These are phyloP conservation scores for Pythium aristosporum DNA, from an alignment of 352 stramenopile genomes.

Conservation along the genomic window DNA sequence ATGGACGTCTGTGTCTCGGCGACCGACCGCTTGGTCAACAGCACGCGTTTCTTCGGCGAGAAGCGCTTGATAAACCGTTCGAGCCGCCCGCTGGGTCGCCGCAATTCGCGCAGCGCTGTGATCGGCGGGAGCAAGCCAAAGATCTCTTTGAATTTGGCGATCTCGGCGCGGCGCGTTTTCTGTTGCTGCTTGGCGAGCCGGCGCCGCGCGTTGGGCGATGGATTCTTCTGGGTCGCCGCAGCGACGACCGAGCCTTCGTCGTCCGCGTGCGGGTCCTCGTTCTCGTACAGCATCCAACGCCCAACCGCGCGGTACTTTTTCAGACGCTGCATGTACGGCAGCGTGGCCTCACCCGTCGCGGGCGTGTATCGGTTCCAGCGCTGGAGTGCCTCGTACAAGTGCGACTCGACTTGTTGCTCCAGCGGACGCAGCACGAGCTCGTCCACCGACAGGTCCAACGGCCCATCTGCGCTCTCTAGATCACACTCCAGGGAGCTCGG, in stretches of 20 bases:
- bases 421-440: constrained; percentile 50
- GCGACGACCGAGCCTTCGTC: constrained; percentile 11
- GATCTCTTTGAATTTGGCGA: constrained; percentile 29
- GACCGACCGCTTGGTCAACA: constrained; percentile 56
- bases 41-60: constrained; percentile 37
- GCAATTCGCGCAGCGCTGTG: constrained; percentile 36
- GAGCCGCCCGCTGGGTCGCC: constrained; percentile 46
- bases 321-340: constrained; percentile 56
- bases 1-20: constrained; percentile 51
- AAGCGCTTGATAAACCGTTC: constrained; percentile 52
- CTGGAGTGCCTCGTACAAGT: constrained; percentile 55
- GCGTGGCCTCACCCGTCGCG: constrained; percentile 42
- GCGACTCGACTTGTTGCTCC: constrained; percentile 53
- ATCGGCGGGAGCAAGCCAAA: constrained; percentile 47
- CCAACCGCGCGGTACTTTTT: constrained; percentile 60
- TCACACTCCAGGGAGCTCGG: constrained; percentile 9
- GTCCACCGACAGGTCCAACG: constrained; percentile 52
- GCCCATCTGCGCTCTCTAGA: neutral
- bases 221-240: constrained; percentile 21
- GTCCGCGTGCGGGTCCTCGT: constrained; percentile 25
- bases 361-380: constrained; percentile 63
- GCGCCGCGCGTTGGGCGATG: constrained; percentile 14
- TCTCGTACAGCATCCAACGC: constrained; percentile 46
- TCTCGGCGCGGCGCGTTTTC: constrained; percentile 28
- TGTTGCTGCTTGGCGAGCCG: constrained; percentile 17